Evolutionary conservation across 2,329 filamentous ascomycete species (phyloP).

Genomic region (Colletotrichum abscissum): DNA sequence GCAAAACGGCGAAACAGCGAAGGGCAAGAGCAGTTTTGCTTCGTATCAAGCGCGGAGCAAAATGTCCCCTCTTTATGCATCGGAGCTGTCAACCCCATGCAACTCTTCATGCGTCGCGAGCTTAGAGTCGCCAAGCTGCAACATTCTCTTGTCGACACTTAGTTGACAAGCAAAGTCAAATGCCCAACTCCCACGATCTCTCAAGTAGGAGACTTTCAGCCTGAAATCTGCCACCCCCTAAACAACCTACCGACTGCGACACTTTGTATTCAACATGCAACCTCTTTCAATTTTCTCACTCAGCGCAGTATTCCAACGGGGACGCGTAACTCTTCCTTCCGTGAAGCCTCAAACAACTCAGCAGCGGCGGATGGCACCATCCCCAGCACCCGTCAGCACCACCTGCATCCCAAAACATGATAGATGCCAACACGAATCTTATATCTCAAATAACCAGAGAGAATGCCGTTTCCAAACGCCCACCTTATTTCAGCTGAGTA

Average conservation of each 20-base stretch:
- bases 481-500: background rate
- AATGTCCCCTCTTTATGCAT: constrained; percentile 10
- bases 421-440: constrained; percentile 27
- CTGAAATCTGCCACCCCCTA: background rate
- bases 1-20: background rate
- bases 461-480: background rate
- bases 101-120: constrained; percentile 10
- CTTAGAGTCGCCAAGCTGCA: background rate
- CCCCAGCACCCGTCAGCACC: background rate
- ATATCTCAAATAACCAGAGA: constrained; percentile 1
- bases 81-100: background rate
- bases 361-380: constrained; percentile 10
- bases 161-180: constrained; percentile 6
- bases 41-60: constrained; percentile 14
- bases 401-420: constrained; percentile 16
- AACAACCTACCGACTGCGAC: background rate
- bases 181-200: background rate
- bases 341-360: constrained; percentile 24
- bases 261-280: background rate
- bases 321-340: constrained; percentile 25
- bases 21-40: background rate
- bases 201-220: constrained; percentile 1
- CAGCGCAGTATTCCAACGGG: background rate
- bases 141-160: background rate
- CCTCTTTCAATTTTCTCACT: background rate